phyloP scores from a whole-genome alignment of 2,329 filamentous ascomycete species.

The Colletotrichum aenigma region DNA sequence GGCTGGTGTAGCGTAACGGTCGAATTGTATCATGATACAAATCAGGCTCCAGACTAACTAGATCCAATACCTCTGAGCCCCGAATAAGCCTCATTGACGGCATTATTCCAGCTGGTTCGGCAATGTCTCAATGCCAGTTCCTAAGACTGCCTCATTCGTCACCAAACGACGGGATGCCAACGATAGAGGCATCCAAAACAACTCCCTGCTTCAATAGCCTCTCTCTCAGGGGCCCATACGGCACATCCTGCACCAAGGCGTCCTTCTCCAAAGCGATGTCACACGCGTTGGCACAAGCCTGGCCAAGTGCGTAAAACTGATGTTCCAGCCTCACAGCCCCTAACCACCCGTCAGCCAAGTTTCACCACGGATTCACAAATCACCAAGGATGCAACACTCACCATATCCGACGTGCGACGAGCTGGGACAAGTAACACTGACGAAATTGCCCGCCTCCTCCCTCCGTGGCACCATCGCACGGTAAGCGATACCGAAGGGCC shows the following conservation, averaged over 20 bases:
- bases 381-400: neutral
- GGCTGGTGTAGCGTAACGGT: neutral
- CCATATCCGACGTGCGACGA: constrained; percentile 21
- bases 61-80: neutral
- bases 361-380: neutral
- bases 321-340: constrained; percentile 15
- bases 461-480: constrained; percentile 14
- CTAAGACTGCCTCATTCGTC: neutral
- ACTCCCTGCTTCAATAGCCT: neutral
- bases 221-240: neutral
- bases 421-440: constrained; percentile 16
- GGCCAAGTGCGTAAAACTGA: constrained; percentile 11
- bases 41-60: neutral
- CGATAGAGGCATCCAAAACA: neutral
- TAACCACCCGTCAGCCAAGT: neutral
- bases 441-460: constrained; percentile 17
- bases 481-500: constrained; percentile 21
- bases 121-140: neutral
- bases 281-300: constrained; percentile 13
- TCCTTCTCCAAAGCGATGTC: constrained; percentile 10
- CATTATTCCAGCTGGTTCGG: neutral
- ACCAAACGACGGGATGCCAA: neutral
- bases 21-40: neutral
- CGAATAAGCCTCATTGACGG: neutral
- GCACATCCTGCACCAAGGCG: neutral